Percentiles rank a stretch among this genome's conserved stretches.
phyloP scores from a whole-genome alignment of 169 alveolate species.

The Perkinsus olseni region DNA sequence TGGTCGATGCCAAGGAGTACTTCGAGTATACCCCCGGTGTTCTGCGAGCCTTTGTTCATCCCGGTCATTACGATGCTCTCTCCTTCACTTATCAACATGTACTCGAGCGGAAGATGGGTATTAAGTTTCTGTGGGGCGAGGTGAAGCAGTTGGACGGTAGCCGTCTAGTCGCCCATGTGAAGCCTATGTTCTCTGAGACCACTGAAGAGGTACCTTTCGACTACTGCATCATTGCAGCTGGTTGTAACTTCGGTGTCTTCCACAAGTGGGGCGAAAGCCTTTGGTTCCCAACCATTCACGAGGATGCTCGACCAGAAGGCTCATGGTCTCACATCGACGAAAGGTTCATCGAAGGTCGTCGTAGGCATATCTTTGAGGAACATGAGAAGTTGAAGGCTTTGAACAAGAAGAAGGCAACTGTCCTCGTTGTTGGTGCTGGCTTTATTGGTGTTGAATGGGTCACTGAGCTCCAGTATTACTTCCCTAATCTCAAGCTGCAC shows the following conservation, averaged over 20 bases:
- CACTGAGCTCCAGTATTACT: conserved; percentile 30
- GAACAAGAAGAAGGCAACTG: conserved; percentile 13
- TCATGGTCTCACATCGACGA: conserved; percentile 32
- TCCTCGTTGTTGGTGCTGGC: conserved; percentile 31
- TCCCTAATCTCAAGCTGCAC: conserved; percentile 22
- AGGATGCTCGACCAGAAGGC: conserved; percentile 21
- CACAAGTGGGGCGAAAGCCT: conserved; percentile 27
- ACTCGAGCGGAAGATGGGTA: conserved; percentile 30
- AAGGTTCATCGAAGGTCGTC: conserved; percentile 32
- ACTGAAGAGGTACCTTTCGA: conserved; percentile 29
- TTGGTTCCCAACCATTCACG: conserved; percentile 35
- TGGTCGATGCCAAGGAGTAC: conserved; percentile 17
- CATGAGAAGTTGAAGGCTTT: conserved; percentile 21
- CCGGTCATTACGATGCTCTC: conserved; percentile 25
- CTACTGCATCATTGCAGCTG: conserved; percentile 34
- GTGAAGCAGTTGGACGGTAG: conserved; percentile 4
- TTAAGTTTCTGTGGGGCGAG: conserved; percentile 36
- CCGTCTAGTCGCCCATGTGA: neutral
- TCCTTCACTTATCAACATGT: conserved; percentile 28
- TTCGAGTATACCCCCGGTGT: conserved; percentile 21
- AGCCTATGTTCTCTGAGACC: neutral
- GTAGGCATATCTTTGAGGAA: conserved; percentile 27
- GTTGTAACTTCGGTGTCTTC: conserved; percentile 22
- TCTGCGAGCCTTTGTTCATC: conserved; percentile 34
- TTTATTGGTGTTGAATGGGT: conserved; percentile 37